Percentiles rank a stretch among this genome's conserved stretches.
phyloP scores from a whole-genome alignment of 768 basidiomycete species.

The Lactarius hengduanensis region DNA sequence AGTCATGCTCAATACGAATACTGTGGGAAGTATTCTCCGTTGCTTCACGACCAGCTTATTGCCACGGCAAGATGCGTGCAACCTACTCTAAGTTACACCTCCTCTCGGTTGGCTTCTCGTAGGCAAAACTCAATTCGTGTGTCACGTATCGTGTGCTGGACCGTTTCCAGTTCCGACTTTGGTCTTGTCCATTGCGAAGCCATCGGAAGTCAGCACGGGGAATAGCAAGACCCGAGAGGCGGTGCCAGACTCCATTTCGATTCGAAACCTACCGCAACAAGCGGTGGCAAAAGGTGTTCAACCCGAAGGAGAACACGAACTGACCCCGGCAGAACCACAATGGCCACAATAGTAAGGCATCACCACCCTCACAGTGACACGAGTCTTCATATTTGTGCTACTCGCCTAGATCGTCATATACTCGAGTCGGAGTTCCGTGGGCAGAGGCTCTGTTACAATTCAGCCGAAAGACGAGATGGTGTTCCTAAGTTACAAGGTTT shows the following conservation, averaged over 20 bases:
- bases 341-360: neutral
- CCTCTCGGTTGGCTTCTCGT: neutral
- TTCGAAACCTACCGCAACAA: neutral
- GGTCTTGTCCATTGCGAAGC: neutral
- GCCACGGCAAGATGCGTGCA: neutral
- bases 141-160: neutral
- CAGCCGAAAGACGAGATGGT: neutral
- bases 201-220: neutral
- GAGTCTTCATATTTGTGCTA: neutral
- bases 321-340: neutral
- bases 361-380: neutral
- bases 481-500: neutral
- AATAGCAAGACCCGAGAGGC: neutral
- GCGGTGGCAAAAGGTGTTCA: neutral
- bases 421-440: conserved; percentile 2
- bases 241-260: neutral
- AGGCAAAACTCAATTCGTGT: neutral
- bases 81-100: neutral
- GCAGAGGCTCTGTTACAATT: neutral
- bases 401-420: neutral
- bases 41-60: neutral
- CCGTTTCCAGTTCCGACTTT: neutral
- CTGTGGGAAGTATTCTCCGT: neutral
- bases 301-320: neutral
- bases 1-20: neutral